Evolutionary conservation across 1,284 basidiomycete genomes (phyloP).

Genomic region (Tranzscheliella williamsii): DNA sequence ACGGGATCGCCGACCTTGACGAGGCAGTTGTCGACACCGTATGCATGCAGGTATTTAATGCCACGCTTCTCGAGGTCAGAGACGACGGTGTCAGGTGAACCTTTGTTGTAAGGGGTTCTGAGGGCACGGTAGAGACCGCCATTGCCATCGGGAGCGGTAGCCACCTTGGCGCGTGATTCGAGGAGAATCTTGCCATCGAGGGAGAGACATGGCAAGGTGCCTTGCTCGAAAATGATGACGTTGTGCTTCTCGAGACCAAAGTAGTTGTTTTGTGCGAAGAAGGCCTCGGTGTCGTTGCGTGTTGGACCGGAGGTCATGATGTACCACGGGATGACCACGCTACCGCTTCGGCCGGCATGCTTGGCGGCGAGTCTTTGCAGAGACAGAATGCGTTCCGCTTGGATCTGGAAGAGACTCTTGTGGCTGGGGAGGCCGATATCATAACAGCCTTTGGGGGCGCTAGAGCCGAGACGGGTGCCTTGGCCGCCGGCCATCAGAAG

Average conservation of each 20-base stretch:
- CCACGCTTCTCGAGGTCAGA: conserved; percentile 78
- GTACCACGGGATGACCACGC: conserved; percentile 85
- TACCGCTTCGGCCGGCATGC: conserved; percentile 65
- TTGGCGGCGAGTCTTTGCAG: conserved; percentile 73
- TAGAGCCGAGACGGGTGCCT: conserved; percentile 89
- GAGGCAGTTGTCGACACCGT: conserved; percentile 98
- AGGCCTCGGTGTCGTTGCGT: conserved; percentile 79
- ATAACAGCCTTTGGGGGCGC: conserved; percentile 95
- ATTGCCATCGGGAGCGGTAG: conserved; percentile 96
- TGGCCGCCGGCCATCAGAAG: conserved; percentile 97
- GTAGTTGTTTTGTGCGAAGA: conserved; percentile 76
- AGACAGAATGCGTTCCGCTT: conserved; percentile 88
- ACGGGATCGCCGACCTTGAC: conserved; percentile 95
- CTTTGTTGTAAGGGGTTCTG: conserved; percentile 70
- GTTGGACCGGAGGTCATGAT: conserved; percentile 99
- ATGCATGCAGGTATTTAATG: conserved; percentile 87
- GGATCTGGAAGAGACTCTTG: conserved; percentile 93
- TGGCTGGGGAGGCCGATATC: conserved; percentile 90
- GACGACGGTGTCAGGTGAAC: conserved; percentile 70
- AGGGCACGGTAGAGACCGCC: conserved; percentile 95
- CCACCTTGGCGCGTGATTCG: conserved; percentile 75
- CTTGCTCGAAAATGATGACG: conserved; percentile 96
- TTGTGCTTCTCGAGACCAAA: conserved; percentile 83
- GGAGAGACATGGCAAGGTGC: conserved; percentile 93
- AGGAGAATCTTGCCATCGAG: conserved; percentile 93